Base-by-base conservation (phyloP, 2,329 filamentous ascomycete genomes). In the Phialocephala subalpina region DNA sequence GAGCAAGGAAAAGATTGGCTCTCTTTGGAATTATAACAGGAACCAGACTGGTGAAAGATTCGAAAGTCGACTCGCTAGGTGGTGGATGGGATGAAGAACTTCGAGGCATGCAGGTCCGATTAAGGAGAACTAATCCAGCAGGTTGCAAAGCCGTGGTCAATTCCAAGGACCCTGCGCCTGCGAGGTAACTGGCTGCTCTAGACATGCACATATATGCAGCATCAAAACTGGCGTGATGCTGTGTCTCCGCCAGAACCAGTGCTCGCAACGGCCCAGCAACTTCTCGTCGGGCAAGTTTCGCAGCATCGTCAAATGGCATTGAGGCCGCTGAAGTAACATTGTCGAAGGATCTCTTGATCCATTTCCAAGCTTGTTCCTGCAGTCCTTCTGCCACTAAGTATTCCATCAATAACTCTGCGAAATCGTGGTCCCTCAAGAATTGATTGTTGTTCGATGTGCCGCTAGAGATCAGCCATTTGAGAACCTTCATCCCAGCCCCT, bases 361-460 rank as follows among this genome's bases (percentile, higher is more conserved):
- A 76, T 35, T 56, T 66, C 75, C 74, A 76, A 36, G 69, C 69
- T 22, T 65, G 55, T 52, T 74, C 70, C 61, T 75, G 65, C 9
- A 74, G 63, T 4, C 68, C 69, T 63, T 77, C 76, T 8, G 73
- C 74, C 20, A 77, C 72, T 63, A 77, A 68, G 56, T 73, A 77
- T 59, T 74, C 65, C 62, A 76, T 67, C 12, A 77, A 64, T 20
- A 74, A 40, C 7, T 65, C 27, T 6, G 45, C 60, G 35, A 76
- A 74, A 14, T 12, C 33, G 22, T 60, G 29, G 29, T 74, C 60
- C 12, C 66, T 58, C 27, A 76, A 64, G 58, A 77, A 77, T 0
- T 68, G 53, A 7, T 62, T 63, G 22, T 72, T 63, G 22, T 72
- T 73, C 20, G 66, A 65, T 20, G 62, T 64, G 5, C 72, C 74